phyloP scores from a whole-genome alignment of 495 filamentous ascomycete genomes.

The Pyrenopolyporus hunteri region DNA sequence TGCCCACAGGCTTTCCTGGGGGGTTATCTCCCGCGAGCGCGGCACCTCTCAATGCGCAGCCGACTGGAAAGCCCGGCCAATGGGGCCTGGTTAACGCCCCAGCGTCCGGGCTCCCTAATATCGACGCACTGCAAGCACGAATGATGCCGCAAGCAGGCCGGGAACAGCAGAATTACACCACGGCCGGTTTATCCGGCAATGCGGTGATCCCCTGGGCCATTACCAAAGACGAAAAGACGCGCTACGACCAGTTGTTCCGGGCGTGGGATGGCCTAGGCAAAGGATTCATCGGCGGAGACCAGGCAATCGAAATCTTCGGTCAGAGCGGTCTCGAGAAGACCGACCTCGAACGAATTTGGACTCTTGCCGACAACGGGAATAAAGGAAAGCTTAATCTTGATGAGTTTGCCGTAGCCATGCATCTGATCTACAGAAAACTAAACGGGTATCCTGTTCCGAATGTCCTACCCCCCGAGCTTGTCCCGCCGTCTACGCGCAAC shows the following conservation, averaged over 20 bases:
- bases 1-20: constrained; percentile 82
- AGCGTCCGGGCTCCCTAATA: constrained; percentile 86
- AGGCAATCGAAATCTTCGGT: constrained; percentile 95
- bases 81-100: constrained; percentile 98
- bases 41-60: constrained; percentile 81
- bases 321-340: constrained; percentile 91
- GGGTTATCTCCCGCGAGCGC: constrained; percentile 68
- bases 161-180: constrained; percentile 85
- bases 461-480: constrained; percentile 88
- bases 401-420: constrained; percentile 99
- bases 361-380: constrained; percentile 89
- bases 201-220: constrained; percentile 98
- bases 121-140: constrained; percentile 89
- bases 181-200: constrained; percentile 85
- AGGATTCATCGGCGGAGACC: constrained; percentile 90
- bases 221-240: constrained; percentile 97
- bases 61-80: constrained; percentile 94
- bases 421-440: constrained; percentile 95
- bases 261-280: constrained; percentile 97
- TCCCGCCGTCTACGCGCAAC: constrained; percentile 95
- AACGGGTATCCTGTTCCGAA: constrained; percentile 96
- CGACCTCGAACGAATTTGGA: constrained; percentile 94
- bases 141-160: constrained; percentile 98
- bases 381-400: constrained; percentile 94
- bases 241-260: constrained; percentile 93